Percentiles rank a stretch among this genome's conserved stretches.
phyloP scores from a whole-genome alignment of 148 eudicot genomes.

The Pouteria glomerata region DNA sequence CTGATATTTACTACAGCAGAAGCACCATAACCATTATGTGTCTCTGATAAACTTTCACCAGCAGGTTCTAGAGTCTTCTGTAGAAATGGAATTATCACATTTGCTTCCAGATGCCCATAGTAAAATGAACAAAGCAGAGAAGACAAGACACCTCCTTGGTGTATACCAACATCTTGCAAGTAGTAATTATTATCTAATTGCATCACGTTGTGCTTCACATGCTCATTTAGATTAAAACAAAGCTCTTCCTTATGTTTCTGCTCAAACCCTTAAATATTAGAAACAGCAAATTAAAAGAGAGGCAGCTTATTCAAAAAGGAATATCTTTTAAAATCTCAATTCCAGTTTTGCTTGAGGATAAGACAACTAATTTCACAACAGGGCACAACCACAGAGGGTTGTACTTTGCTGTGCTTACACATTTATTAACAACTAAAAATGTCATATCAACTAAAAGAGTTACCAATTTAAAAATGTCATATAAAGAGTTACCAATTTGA shows the following conservation, averaged over 20 bases:
- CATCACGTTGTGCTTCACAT: slow-evolving; percentile 64
- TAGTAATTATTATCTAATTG: slow-evolving; percentile 39
- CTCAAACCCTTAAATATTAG: slow-evolving; percentile 47
- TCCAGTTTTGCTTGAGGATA: background rate
- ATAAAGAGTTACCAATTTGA: too few species aligned
- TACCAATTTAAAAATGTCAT: too few species aligned
- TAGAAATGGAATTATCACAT: slow-evolving; percentile 51
- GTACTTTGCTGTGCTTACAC: background rate
- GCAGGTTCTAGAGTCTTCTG: slow-evolving; percentile 24
- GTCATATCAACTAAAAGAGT: too few species aligned
- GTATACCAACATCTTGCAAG: slow-evolving; percentile 80
- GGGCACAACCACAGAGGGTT: background rate
- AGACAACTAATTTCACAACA: background rate
- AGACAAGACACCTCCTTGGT: slow-evolving; percentile 89
- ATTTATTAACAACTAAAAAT: background rate
- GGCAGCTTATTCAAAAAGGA: background rate
- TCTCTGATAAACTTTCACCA: slow-evolving; percentile 8
- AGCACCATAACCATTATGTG: too few species aligned
- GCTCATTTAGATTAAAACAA: slow-evolving; percentile 44
- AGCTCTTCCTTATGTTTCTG: slow-evolving; percentile 42
- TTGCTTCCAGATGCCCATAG: slow-evolving; percentile 72
- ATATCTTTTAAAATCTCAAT: background rate
- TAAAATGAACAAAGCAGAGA: slow-evolving; percentile 79
- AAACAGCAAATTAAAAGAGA: slow-evolving; percentile 7
- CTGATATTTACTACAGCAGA: slow-evolving; percentile 11